Conservation (phyloP, 2,329 filamentous ascomycete genomes). For the Aspergillus sojae region DNA sequence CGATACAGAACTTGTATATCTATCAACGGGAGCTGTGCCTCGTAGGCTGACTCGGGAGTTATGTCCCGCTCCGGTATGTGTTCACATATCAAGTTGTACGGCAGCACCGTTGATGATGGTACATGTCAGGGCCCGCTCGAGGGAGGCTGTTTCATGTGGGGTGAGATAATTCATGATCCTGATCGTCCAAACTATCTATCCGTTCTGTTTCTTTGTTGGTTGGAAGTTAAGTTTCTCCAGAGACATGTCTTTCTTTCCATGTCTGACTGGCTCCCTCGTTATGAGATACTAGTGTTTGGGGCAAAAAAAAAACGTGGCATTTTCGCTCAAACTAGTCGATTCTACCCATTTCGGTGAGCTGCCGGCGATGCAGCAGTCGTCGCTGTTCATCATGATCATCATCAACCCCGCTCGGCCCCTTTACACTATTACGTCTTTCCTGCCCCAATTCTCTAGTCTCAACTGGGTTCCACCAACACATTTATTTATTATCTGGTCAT, state of each 20-base stretch:
- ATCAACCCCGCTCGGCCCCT: not conserved
- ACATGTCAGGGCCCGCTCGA: not conserved
- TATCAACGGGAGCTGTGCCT: not conserved
- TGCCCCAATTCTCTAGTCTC: not conserved
- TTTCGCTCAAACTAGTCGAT: not conserved
- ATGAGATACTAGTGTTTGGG: not conserved
- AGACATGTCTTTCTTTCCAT: not conserved
- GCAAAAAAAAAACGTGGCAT: not conserved
- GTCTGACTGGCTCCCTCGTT: not conserved
- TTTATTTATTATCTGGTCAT: not conserved
- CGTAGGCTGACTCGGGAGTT: not conserved
- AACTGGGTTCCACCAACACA: not conserved
- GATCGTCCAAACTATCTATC: not conserved
- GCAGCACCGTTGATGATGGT: not conserved
- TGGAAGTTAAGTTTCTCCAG: not conserved
- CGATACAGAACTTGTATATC: not conserved
- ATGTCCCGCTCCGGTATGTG: not conserved
- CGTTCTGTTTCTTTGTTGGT: not conserved
- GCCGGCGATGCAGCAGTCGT: not conserved
- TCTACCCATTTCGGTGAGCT: not conserved
- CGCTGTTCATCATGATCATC: not conserved
- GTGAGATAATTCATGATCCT: not conserved
- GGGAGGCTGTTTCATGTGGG: not conserved
- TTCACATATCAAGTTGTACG: not conserved
- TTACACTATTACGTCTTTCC: not conserved